phyloP scores from a whole-genome alignment of 192 early-diverging fungal genomes.

The Ambispora gerdemannii region DNA sequence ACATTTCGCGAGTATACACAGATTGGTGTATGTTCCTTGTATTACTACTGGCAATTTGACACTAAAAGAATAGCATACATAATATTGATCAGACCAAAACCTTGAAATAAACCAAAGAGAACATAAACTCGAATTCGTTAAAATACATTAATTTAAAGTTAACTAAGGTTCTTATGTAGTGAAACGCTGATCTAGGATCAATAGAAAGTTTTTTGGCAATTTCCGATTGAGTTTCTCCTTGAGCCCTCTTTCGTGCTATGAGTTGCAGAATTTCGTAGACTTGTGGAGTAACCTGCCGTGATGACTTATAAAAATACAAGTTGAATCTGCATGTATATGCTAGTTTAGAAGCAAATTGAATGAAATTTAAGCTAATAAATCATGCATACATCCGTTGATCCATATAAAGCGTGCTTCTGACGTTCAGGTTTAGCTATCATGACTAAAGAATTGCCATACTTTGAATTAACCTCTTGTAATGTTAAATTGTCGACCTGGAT shows the following conservation, averaged over 20 bases:
- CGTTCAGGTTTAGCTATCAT: slow-evolving; percentile 35
- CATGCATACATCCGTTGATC: slow-evolving; percentile 40
- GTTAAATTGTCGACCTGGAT: slow-evolving; percentile 6
- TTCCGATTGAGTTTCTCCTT: slow-evolving; percentile 57
- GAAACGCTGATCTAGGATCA: slow-evolving; percentile 61
- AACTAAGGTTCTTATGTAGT: slow-evolving; percentile 56
- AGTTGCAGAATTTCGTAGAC: slow-evolving; percentile 39
- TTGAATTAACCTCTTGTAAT: slow-evolving; percentile 14
- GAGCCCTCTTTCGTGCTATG: slow-evolving; percentile 45
- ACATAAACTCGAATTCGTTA: not conserved
- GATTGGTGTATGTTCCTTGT: slow-evolving; percentile 53
- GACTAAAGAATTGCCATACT: slow-evolving; percentile 38
- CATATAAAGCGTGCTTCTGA: slow-evolving; percentile 39
- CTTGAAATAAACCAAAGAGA: not conserved
- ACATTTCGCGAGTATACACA: slow-evolving; percentile 56
- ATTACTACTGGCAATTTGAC: slow-evolving; percentile 64
- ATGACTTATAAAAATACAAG: slow-evolving; percentile 14
- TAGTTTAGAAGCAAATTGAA: not conserved
- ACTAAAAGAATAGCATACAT: slow-evolving; percentile 29
- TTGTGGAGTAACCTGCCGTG: slow-evolving; percentile 30
- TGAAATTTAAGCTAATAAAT: not conserved
- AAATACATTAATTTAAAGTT: slow-evolving; percentile 49
- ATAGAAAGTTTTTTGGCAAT: slow-evolving; percentile 51
- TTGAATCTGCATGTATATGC: not conserved
- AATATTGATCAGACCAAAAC: not conserved